Base-by-base conservation (phyloP, 1,139 yeast genomes). In the Suhomyces kunorum region DNA sequence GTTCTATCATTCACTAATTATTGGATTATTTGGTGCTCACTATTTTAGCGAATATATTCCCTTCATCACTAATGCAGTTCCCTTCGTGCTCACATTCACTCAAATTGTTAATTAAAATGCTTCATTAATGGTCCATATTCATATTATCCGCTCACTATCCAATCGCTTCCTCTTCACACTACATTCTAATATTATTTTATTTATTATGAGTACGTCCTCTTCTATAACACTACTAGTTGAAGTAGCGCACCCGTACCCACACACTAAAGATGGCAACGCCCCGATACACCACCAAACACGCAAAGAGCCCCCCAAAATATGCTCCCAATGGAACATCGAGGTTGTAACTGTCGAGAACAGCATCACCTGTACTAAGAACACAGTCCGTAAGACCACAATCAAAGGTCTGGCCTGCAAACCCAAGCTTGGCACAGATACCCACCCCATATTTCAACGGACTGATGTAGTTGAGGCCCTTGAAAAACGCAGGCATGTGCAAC, bases 371-470 rank as follows among this genome's bases (percentile, higher is more conserved):
- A 19, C 50, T 45, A 34, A 71, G 58, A 2, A 52, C 46, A 52
- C 78, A 72, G 1, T 42, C 48, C 4, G 44, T 54, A 9, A 43
- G 27, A 3, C 50, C 55, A 54, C 78, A 72, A 14, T 43, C 41
- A 45, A 72, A 72, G 1, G 29, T 32, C 47, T 68, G 73, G 27
- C 55, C 59, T 36, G 51, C 37, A 34, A 72, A 65, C 9, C 68
- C 71, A 39, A 71, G 50, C 44, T 66, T 65, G 11, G 72, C 71
- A 50, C 68, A 59, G 11, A 58, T 49, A 2, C 56, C 58, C 29
- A 56, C 60, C 5, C 53, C 59, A 32, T 58, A 59, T 46, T 57
- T 58, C 45, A 55, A 37, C 6, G 63, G 63, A 35, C 48, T 53
- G 35, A 59, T 48, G 36, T 52, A 59, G 44, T 59, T 59, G 47